Evolutionary conservation across 768 basidiomycete genomes (phyloP).

Genomic region (Clitopilus passeckerianus): DNA sequence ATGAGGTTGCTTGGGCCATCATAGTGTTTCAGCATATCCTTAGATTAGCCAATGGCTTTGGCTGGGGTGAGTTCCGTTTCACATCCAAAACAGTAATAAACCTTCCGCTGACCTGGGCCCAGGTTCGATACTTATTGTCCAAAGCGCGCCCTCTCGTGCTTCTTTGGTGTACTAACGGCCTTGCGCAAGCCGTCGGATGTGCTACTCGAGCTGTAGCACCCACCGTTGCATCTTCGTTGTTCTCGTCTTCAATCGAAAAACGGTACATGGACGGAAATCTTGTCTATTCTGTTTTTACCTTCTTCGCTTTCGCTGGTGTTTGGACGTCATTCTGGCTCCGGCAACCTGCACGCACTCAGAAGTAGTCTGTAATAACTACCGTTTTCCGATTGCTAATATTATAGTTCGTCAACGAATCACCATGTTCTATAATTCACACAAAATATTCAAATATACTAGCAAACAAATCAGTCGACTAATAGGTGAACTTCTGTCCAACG

Average conservation of each 20-base stretch:
- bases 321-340: background rate
- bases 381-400: no score
- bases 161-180: slow-evolving; percentile 58
- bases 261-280: slow-evolving; percentile 49
- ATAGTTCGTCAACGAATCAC: no score
- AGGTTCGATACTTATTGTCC: slow-evolving; percentile 55
- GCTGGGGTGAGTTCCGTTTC: slow-evolving; percentile 29
- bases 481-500: background rate
- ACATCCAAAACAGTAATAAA: background rate
- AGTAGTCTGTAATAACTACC: no score
- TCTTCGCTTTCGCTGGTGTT: background rate
- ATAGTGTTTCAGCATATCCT: slow-evolving; percentile 27
- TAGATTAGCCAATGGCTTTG: slow-evolving; percentile 20
- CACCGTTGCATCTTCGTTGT: slow-evolving; percentile 54
- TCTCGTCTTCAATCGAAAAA: slow-evolving; percentile 57
- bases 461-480: background rate
- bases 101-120: slow-evolving; percentile 5
- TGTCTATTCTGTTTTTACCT: slow-evolving; percentile 43
- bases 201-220: slow-evolving; percentile 48
- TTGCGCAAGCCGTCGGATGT: slow-evolving; percentile 39
- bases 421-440: no score
- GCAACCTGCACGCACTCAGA: background rate
- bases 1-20: slow-evolving; percentile 23
- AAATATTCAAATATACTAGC: no score
- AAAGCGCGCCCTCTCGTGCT: slow-evolving; percentile 43